Conservation (phyloP, 2,329 filamentous ascomycete species). For the Sporothrix curviconia region DNA sequence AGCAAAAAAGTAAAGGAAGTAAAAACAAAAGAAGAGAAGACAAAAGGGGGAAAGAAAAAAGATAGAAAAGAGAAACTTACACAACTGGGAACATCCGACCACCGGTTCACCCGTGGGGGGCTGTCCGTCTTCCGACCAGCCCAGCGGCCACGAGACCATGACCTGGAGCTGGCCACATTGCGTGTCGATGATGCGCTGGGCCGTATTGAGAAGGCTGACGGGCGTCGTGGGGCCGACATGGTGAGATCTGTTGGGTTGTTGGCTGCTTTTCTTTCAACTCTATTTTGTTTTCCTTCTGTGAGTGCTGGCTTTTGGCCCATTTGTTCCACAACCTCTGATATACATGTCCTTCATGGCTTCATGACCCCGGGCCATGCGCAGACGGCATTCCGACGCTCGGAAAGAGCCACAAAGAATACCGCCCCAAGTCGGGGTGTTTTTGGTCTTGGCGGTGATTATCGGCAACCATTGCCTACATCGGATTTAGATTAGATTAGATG, state of each 20-base stretch:
- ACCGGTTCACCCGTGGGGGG: neutral
- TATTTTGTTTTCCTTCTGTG: neutral
- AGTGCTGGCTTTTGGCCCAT: neutral
- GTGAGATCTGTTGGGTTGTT: neutral
- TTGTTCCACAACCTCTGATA: neutral
- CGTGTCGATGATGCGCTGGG: neutral
- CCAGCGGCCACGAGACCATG: constrained; percentile 1
- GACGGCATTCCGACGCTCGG: neutral
- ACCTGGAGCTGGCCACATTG: neutral
- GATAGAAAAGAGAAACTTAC: too few species aligned
- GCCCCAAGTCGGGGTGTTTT: too few species aligned
- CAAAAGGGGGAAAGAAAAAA: neutral
- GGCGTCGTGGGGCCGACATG: neutral
- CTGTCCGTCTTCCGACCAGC: neutral
- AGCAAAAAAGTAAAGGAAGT: neutral
- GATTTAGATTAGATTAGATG: constrained; percentile 11
- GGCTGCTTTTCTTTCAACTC: too few species aligned
- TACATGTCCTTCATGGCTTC: too few species aligned
- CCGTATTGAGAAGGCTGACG: neutral
- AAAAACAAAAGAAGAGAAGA: neutral
- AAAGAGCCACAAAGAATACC: too few species aligned
- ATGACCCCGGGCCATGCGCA: too few species aligned
- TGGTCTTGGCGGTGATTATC: neutral
- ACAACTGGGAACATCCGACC: neutral
- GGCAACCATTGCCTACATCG: neutral